These are phyloP conservation scores for Saccharomyces jurei DNA, from an alignment of 805 yeast species.

Conservation along the genomic window DNA sequence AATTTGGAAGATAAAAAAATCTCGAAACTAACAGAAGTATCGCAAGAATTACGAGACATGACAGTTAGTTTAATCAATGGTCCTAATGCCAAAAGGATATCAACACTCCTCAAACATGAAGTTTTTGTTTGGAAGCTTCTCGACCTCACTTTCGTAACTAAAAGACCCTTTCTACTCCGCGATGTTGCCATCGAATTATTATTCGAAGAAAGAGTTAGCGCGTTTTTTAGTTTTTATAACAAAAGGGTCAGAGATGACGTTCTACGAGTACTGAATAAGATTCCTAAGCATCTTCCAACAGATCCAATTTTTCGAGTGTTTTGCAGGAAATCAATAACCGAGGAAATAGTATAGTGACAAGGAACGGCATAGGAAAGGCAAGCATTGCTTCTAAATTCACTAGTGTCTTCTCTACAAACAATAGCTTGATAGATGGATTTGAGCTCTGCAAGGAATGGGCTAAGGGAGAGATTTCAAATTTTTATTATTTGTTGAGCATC, in stretches of 20 bases:
- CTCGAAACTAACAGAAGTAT: constrained; percentile 59
- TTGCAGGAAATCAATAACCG: constrained; percentile 38
- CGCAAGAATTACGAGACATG: constrained; percentile 54
- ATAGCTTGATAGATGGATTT: constrained; percentile 17
- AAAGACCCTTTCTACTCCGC: constrained; percentile 65
- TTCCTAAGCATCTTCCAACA: constrained; percentile 41
- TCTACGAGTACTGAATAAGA: constrained; percentile 40
- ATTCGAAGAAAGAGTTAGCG: constrained; percentile 64
- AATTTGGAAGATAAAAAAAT: constrained; percentile 42
- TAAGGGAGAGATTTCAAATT: constrained; percentile 71
- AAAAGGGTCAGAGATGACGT: constrained; percentile 49
- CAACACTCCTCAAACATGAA: constrained; percentile 30
- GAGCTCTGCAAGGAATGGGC: constrained; percentile 65
- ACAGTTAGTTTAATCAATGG: constrained; percentile 58
- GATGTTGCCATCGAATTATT: constrained; percentile 78
- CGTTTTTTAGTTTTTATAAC: constrained; percentile 56
- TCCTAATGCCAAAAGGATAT: constrained; percentile 25
- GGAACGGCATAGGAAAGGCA: constrained; percentile 28
- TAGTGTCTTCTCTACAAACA: constrained; percentile 30
- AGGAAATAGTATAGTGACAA: constrained; percentile 28
- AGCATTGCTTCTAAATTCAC: constrained; percentile 38
- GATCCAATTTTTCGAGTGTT: constrained; percentile 48
- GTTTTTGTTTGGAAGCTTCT: constrained; percentile 54
- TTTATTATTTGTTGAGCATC: constrained; percentile 68
- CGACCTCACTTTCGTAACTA: constrained; percentile 56